Conservation (phyloP, 140 eudicot genomes). For the Erigeron philadelphicus region DNA sequence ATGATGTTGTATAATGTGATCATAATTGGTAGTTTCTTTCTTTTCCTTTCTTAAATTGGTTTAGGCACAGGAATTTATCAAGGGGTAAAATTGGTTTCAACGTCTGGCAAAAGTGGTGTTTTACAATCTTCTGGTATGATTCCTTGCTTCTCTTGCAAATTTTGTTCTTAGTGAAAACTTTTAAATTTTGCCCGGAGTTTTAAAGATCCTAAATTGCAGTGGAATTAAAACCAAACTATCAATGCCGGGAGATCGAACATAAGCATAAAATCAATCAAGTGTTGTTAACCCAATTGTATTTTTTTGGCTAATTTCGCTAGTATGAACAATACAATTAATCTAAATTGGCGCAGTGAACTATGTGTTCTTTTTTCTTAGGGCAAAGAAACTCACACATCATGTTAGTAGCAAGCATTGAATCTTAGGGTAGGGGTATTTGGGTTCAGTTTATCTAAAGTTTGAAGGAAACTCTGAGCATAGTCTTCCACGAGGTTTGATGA, state of each 20-base stretch:
- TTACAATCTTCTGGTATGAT: slow-evolving; percentile 35
- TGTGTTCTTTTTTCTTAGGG: neutral
- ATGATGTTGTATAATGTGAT: slow-evolving; percentile 22
- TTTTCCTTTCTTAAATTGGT: slow-evolving; percentile 25
- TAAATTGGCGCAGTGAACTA: neutral
- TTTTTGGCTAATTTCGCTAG: neutral
- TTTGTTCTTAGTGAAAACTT: neutral
- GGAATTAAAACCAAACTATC: neutral
- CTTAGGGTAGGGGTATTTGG: neutral
- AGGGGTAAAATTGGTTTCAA: slow-evolving; percentile 28
- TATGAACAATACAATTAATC: neutral
- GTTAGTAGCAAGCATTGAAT: neutral
- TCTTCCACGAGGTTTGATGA: neutral
- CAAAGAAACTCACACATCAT: neutral
- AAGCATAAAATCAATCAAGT: slow-evolving; percentile 2
- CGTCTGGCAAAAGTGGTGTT: slow-evolving; percentile 24
- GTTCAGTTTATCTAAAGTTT: neutral
- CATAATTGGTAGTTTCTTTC: slow-evolving; percentile 27
- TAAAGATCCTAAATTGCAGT: neutral
- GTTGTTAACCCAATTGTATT: neutral
- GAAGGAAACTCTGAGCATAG: neutral
- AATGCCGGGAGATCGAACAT: neutral
- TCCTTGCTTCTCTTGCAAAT: slow-evolving; percentile 20
- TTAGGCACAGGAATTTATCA: slow-evolving; percentile 23
- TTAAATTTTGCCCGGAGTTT: slow-evolving; percentile 5